These are phyloP conservation scores for Cicer chorassanicum DNA, from an alignment of 306 rosid genomes.

Conservation along the genomic window DNA sequence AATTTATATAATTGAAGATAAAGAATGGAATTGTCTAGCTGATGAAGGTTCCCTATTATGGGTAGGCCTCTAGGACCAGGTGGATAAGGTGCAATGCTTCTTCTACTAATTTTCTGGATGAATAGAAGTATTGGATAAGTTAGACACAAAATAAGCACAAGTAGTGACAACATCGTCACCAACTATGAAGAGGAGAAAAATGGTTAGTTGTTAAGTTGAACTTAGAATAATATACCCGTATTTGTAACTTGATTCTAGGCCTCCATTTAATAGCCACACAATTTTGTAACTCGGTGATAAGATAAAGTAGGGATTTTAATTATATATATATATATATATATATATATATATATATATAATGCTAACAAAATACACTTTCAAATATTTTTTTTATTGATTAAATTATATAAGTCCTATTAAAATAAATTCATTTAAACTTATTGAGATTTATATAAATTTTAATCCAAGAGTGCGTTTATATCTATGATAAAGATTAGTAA, in stretches of 20 bases:
- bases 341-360: no score
- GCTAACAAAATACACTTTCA: no score
- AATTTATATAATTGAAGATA: conserved; percentile 41
- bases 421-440: no score
- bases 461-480: no score
- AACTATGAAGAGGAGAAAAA: not conserved
- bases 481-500: no score
- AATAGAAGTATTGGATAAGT: not conserved
- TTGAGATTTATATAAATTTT: no score
- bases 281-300: no score
- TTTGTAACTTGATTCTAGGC: not conserved
- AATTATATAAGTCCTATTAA: no score
- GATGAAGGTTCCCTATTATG: conserved; percentile 57
- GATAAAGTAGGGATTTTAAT: no score
- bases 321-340: no score
- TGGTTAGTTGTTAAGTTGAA: not conserved
- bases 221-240: not conserved
- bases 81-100: conserved; percentile 2
- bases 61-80: conserved; percentile 63
- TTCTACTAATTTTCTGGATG: not conserved
- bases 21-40: conserved; percentile 37
- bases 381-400: no score
- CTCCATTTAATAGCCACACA: no score
- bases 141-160: not conserved
- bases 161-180: not conserved